Base-by-base conservation (phyloP, 2,329 filamentous ascomycete genomes). In the Talaromyces sp. region DNA sequence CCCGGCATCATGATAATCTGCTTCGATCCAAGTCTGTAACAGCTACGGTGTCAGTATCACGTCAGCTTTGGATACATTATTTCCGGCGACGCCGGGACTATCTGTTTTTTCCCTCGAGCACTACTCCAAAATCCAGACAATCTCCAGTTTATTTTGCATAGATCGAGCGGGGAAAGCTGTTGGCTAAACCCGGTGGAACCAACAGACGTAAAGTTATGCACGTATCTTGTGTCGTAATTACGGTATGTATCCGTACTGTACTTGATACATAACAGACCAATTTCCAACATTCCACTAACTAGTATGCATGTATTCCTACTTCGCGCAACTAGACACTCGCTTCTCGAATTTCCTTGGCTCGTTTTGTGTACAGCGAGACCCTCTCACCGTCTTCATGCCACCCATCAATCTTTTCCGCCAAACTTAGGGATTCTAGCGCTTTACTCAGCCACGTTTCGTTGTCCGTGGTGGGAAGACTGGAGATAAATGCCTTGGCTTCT, bases 351-450 rank as follows among this genome's bases (percentile, higher is more conserved):
- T 39, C 36, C 17, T 39, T n/a, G 36, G 36, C 36, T n/a, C 36
- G 15, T 39, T 39, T n/a, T 17, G 13, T 56, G 7, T 56, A 60
- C 15, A 47, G 32, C 28, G 39, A 39, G 6, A 60, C 53, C 5
- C 58, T 27, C 13, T 56, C 52, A 47, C 52, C 33, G 9, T 55
- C 28, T 53, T 28, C 33, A 6, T 33, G 28, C 58, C 58, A 56
- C 13, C 55, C 25, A n/a, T 60, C 58, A 27, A 56, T 32, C 28
- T 56, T 60, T 25, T 56, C 58, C 9, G 52, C 19, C 28, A 49
- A 27, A 30, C 15, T n/a, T 9, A 39, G n/a, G 7, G 22, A n/a
- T 8, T 28, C 8, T 10, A 56, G 11, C 44, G 22, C 19, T 39
- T 17, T n/a, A 33, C 2, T 3, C 32, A 56, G 39, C 8, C 42